These are phyloP conservation scores for Penicillium janthinellum DNA, from an alignment of 2,329 filamentous ascomycete species.

Conservation along the genomic window DNA sequence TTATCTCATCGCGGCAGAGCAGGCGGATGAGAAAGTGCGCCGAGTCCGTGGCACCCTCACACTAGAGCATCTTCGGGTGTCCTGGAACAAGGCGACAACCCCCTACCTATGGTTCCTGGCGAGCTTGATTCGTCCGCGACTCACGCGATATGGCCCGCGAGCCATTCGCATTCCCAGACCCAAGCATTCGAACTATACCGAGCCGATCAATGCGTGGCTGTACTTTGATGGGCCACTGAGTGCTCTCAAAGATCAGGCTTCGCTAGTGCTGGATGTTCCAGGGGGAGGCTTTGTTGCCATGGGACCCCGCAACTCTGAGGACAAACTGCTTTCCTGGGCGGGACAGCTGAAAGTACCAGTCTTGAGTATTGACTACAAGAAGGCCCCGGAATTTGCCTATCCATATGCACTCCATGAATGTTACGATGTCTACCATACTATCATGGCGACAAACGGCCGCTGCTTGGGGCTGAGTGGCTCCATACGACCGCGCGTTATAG, in stretches of 20 bases:
- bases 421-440: slow-evolving; percentile 78
- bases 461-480: slow-evolving; percentile 74
- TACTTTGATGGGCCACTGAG: slow-evolving; percentile 89
- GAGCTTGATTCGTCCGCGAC: slow-evolving; percentile 71
- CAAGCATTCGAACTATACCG: slow-evolving; percentile 74
- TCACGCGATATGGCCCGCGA: slow-evolving; percentile 79
- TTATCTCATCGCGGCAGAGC: slow-evolving; percentile 89
- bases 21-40: slow-evolving; percentile 93
- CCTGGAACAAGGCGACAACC: slow-evolving; percentile 93
- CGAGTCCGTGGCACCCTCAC: slow-evolving; percentile 85
- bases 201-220: slow-evolving; percentile 82
- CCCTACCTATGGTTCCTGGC: slow-evolving; percentile 79
- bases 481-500: slow-evolving; percentile 65
- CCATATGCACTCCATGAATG: slow-evolving; percentile 85
- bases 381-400: slow-evolving; percentile 82
- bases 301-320: slow-evolving; percentile 91
- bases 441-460: slow-evolving; percentile 70
- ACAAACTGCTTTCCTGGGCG: slow-evolving; percentile 91
- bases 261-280: slow-evolving; percentile 83
- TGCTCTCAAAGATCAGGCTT: slow-evolving; percentile 73
- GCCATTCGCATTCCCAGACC: slow-evolving; percentile 84
- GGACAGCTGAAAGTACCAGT: slow-evolving; percentile 85
- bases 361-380: slow-evolving; percentile 86
- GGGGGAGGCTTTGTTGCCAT: slow-evolving; percentile 97
- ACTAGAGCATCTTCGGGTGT: slow-evolving; percentile 85